Conservation (phyloP, 768 basidiomycete species). For the Mycena metata region DNA sequence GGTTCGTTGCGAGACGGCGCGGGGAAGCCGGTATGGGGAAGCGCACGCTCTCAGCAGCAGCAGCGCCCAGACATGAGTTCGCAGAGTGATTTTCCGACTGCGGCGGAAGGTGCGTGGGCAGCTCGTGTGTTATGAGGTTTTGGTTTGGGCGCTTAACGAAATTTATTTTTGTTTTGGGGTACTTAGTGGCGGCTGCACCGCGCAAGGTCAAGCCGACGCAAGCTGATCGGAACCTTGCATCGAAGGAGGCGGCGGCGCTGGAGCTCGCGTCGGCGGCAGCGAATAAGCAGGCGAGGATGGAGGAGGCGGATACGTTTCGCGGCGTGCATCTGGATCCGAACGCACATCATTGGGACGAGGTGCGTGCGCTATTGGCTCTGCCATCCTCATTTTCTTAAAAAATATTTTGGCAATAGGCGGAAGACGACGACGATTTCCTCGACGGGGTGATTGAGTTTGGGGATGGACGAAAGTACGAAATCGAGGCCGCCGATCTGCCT, state of each 20-base stretch:
- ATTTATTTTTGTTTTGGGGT: slow-evolving; percentile 10
- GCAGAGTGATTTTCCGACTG: slow-evolving; percentile 91
- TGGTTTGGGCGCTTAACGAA: background rate
- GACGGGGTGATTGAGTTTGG: slow-evolving; percentile 95
- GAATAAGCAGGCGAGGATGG: slow-evolving; percentile 75
- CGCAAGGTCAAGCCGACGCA: slow-evolving; percentile 51
- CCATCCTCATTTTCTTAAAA: slow-evolving; percentile 12
- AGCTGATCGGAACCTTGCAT: slow-evolving; percentile 46
- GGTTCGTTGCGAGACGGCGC: slow-evolving; percentile 35
- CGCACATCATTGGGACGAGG: slow-evolving; percentile 98
- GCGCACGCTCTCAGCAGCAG: slow-evolving; percentile 57
- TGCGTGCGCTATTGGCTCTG: slow-evolving; percentile 54
- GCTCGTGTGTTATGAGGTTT: background rate
- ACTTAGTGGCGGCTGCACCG: slow-evolving; percentile 48
- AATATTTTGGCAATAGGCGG: slow-evolving; percentile 65
- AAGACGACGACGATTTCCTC: slow-evolving; percentile 92
- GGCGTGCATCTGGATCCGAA: slow-evolving; percentile 95
- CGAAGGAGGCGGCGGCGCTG: slow-evolving; percentile 60
- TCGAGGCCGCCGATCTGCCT: slow-evolving; percentile 64
- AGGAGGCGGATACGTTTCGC: slow-evolving; percentile 94
- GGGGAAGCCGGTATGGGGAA: slow-evolving; percentile 81
- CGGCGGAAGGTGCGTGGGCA: slow-evolving; percentile 84
- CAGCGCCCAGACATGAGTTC: slow-evolving; percentile 59
- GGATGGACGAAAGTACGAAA: slow-evolving; percentile 92
- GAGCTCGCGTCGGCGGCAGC: slow-evolving; percentile 55